A percentile compares a stretch with the other conserved stretches of the same genome.
phyloP scores from a whole-genome alignment of 192 early-diverging fungal species.

The Backusella australiensis region DNA sequence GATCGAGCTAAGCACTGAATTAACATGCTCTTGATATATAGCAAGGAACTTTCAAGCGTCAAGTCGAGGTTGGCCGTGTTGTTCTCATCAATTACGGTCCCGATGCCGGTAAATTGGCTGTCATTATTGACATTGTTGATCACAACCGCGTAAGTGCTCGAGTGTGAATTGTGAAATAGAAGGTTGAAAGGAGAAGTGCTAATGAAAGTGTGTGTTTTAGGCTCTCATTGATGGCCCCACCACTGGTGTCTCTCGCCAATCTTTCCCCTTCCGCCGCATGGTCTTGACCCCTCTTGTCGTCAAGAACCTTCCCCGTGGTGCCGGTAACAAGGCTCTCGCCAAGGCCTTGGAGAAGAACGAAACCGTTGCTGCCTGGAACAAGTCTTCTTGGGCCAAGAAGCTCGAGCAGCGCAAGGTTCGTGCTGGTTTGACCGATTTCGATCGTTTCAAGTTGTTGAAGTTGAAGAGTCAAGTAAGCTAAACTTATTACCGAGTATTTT shows the following conservation, averaged over 20 bases:
- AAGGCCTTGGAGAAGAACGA: slow-evolving; percentile 86
- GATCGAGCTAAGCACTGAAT: neutral
- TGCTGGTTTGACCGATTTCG: slow-evolving; percentile 87
- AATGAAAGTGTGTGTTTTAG: neutral
- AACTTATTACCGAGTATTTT: neutral
- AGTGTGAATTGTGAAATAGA: neutral
- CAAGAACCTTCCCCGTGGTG: slow-evolving; percentile 80
- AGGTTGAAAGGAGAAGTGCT: neutral
- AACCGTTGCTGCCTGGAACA: slow-evolving; percentile 75
- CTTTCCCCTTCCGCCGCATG: slow-evolving; percentile 86
- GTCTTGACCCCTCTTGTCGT: slow-evolving; percentile 89
- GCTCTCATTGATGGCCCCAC: slow-evolving; percentile 97
- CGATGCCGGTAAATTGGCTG: slow-evolving; percentile 95
- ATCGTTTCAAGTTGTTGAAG: slow-evolving; percentile 97
- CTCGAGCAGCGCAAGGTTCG: slow-evolving; percentile 78
- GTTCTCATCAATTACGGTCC: slow-evolving; percentile 93
- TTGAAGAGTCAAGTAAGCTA: slow-evolving; percentile 82
- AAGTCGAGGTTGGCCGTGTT: slow-evolving; percentile 98
- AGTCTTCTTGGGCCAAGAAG: slow-evolving; percentile 97
- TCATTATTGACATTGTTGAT: slow-evolving; percentile 99
- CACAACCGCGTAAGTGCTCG: slow-evolving; percentile 70
- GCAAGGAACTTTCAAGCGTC: slow-evolving; percentile 75
- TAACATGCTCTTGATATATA: slow-evolving; percentile 11
- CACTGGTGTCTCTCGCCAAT: slow-evolving; percentile 88
- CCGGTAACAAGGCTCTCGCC: slow-evolving; percentile 73